Evolutionary conservation across 2,329 filamentous ascomycete genomes (phyloP).

Genomic region (Dendryphion nanum): DNA sequence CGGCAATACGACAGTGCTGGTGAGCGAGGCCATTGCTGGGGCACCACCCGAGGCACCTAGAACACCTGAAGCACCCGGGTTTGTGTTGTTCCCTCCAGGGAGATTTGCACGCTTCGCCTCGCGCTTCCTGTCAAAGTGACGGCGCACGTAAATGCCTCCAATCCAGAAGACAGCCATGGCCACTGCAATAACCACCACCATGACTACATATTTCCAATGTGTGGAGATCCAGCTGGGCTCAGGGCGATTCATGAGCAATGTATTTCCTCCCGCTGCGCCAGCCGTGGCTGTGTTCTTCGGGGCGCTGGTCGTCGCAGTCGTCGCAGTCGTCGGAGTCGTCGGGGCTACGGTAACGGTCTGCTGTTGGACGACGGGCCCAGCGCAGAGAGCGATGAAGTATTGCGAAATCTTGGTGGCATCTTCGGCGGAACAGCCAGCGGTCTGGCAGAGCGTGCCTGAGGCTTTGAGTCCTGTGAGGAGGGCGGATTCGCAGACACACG

Average conservation of each 20-base stretch:
- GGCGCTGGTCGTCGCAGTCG: slow-evolving; percentile 3
- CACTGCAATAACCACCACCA: slow-evolving; percentile 72
- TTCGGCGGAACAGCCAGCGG: slow-evolving; percentile 55
- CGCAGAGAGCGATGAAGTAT: slow-evolving; percentile 71
- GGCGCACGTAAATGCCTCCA: slow-evolving; percentile 5
- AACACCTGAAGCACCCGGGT: slow-evolving; percentile 3
- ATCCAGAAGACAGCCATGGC: slow-evolving; percentile 54
- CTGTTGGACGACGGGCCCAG: slow-evolving; percentile 10
- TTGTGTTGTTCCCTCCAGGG: no score
- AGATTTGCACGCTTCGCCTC: slow-evolving; percentile 12
- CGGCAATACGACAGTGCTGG: background rate
- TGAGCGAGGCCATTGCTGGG: background rate
- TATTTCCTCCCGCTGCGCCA: slow-evolving; percentile 7
- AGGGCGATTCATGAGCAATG: background rate
- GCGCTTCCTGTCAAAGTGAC: slow-evolving; percentile 5
- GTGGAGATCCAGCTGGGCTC: slow-evolving; percentile 57
- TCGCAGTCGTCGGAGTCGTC: slow-evolving; percentile 21
- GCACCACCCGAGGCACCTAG: background rate
- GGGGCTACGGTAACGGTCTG: slow-evolving; percentile 12
- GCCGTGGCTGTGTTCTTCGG: slow-evolving; percentile 4
- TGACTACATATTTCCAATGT: slow-evolving; percentile 79
- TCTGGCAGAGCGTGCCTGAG: slow-evolving; percentile 61
- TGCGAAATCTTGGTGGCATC: slow-evolving; percentile 60
- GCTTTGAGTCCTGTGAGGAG: slow-evolving; percentile 59
- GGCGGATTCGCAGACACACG: slow-evolving; percentile 71